Evolutionary conservation across 73 alveolate species (phyloP).

Genomic region (Effrenium voratum): DNA sequence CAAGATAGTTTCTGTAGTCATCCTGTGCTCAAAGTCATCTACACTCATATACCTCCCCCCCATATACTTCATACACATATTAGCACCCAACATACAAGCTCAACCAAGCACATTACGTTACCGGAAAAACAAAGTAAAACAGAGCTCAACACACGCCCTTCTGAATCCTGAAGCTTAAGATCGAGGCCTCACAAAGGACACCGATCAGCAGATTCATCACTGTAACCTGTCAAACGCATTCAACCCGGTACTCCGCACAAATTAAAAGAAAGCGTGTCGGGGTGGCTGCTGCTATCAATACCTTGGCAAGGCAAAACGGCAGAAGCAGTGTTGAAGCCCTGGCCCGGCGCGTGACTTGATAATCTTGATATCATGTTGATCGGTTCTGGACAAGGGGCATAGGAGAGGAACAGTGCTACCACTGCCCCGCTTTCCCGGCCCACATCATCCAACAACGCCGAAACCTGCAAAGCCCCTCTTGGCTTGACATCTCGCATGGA

Average conservation of each 20-base stretch:
- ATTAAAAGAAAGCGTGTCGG: neutral
- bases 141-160: neutral
- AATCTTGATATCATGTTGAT: neutral
- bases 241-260: neutral
- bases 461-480: neutral
- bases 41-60: too few relatives aligned
- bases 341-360: too few relatives aligned
- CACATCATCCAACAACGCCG: neutral
- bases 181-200: slow-evolving; percentile 8
- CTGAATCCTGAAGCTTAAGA: neutral
- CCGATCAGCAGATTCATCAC: slow-evolving; percentile 17
- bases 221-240: too few relatives aligned
- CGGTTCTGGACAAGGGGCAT: neutral
- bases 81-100: too few relatives aligned
- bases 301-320: too few relatives aligned
- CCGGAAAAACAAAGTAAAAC: too few relatives aligned
- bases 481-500: neutral
- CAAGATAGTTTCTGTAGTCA: too few relatives aligned
- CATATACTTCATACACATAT: too few relatives aligned
- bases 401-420: neutral
- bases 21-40: too few relatives aligned
- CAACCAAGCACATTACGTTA: too few relatives aligned
- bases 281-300: neutral
- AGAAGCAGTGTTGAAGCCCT: too few relatives aligned
- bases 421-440: neutral